Evolutionary conservation across 2,329 filamentous ascomycete genomes (phyloP).

Genomic region (Westerdykella sp.): DNA sequence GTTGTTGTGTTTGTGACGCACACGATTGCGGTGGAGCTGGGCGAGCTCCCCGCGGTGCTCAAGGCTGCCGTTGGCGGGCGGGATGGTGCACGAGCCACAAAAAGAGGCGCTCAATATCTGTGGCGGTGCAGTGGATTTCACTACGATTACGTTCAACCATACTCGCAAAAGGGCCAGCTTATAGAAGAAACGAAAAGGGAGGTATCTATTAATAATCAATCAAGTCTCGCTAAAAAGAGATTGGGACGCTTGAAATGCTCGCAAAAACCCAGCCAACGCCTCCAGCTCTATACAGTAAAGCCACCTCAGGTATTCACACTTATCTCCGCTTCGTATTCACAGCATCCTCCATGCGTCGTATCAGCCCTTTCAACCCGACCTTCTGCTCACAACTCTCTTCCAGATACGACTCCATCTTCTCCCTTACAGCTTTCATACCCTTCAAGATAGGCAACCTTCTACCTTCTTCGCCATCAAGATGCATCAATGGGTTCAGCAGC

Average conservation of each 20-base stretch:
- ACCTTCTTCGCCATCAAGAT: constrained; percentile 59
- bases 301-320: not conserved
- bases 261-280: constrained; percentile 1
- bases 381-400: constrained; percentile 77
- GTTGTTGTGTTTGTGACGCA: no score
- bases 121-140: no score
- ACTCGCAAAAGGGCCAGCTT: no score
- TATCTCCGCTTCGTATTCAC: constrained; percentile 52
- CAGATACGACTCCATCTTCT: constrained; percentile 79
- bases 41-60: no score
- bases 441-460: constrained; percentile 65
- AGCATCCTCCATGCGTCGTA: constrained; percentile 60
- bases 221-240: no score
- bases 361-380: constrained; percentile 49
- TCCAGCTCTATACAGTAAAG: no score
- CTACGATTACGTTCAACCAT: no score
- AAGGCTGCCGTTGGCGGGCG: no score
- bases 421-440: constrained; percentile 62
- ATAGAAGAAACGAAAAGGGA: no score
- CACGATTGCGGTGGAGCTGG: no score
- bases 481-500: constrained; percentile 71
- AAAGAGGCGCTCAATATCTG: no score
- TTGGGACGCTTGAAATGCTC: not conserved
- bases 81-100: no score
- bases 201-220: not conserved